Evolutionary conservation across 768 basidiomycete species (phyloP).

Genomic region (Naganishia vaughanmartiniae): DNA sequence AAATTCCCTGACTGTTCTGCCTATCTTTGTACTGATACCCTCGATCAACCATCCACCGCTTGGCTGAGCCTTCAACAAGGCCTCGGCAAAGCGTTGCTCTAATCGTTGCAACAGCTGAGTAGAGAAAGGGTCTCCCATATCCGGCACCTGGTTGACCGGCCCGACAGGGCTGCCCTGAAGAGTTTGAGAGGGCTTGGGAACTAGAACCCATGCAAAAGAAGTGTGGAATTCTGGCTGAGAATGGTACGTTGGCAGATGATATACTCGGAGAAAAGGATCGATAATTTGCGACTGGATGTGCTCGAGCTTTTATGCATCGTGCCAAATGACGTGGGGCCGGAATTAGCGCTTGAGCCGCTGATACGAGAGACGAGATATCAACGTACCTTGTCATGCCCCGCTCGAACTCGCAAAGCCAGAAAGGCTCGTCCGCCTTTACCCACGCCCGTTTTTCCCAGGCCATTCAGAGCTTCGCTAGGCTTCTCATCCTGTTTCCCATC

Average conservation of each 20-base stretch:
- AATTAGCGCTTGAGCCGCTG: neutral
- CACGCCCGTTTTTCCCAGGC: constrained; percentile 33
- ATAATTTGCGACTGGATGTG: constrained; percentile 59
- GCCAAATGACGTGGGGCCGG: constrained; percentile 18
- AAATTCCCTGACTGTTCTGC: constrained; percentile 34
- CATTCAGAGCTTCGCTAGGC: neutral
- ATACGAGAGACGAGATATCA: constrained; percentile 12
- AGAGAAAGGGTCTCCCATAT: constrained; percentile 33
- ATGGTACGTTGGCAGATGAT: constrained; percentile 80
- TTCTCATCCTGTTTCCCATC: neutral
- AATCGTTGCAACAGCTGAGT: constrained; percentile 28
- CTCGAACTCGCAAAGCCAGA: constrained; percentile 75
- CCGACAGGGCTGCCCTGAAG: neutral
- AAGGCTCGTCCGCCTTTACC: constrained; percentile 61
- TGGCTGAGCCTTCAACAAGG: constrained; percentile 36
- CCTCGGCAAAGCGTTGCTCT: constrained; percentile 31
- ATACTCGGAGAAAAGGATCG: constrained; percentile 59
- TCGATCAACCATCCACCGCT: constrained; percentile 43
- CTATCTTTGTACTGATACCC: constrained; percentile 38
- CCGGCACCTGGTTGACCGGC: no score
- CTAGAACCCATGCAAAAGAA: constrained; percentile 82
- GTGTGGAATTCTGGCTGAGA: constrained; percentile 76
- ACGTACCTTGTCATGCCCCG: constrained; percentile 73
- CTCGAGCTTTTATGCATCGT: constrained; percentile 58
- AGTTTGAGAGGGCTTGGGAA: constrained; percentile 41